phyloP scores from a whole-genome alignment of 2,329 filamentous ascomycete species.

The Sporothrix pseudoabietina region DNA sequence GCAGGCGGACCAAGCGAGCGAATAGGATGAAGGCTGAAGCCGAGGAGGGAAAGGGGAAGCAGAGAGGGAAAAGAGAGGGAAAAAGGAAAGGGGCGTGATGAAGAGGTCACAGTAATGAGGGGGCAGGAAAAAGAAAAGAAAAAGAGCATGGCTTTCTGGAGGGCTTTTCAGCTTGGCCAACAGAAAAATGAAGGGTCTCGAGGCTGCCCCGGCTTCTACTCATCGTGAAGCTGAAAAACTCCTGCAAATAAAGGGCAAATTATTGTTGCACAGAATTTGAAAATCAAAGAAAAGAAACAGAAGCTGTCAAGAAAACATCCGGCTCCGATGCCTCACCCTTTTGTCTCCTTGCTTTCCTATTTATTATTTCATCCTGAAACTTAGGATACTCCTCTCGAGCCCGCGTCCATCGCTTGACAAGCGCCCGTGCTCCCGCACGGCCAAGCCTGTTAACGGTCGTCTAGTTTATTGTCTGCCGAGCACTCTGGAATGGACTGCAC shows the following conservation, averaged over 20 bases:
- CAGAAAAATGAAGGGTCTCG: neutral
- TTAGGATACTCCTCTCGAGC: neutral
- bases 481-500: neutral
- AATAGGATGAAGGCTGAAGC: neutral
- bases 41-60: neutral
- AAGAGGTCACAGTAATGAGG: neutral
- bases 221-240: neutral
- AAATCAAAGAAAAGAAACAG: neutral
- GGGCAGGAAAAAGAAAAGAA: conserved; percentile 1
- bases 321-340: neutral
- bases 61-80: neutral
- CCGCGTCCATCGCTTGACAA: neutral
- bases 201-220: neutral
- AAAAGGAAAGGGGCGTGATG: neutral
- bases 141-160: conserved; percentile 4
- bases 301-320: neutral
- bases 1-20: neutral
- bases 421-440: neutral
- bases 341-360: neutral
- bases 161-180: neutral
- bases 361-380: neutral
- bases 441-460: neutral
- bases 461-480: neutral
- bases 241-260: neutral
- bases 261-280: neutral